Base-by-base conservation (phyloP, 2,329 filamentous ascomycete species). In the Botrytis deweyae region DNA sequence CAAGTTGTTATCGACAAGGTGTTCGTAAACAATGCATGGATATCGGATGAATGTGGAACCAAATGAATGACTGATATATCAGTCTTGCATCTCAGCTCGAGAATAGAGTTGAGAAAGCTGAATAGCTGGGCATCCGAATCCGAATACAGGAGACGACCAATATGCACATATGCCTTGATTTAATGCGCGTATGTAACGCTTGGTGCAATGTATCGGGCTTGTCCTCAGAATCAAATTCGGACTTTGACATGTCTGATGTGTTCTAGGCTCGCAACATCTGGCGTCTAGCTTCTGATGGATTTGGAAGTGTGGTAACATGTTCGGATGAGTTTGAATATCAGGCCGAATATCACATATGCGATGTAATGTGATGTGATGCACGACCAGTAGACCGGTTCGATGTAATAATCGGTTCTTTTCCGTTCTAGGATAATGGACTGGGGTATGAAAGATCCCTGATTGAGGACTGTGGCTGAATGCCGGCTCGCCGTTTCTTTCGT, bases 321-420 rank as follows among this genome's bases (percentile, higher is more conserved):
- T 58, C 14, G n/a, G 52, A 58, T 58, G 12, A 29, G 52, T 33
- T 29, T 58, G n/a, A 58, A 33, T 58, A 16, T 58, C n/a, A 18
- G 52, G 52, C 52, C 52, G 29, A 58, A 58, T 58, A 58, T 58
- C 18, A 29, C 49, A 55, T n/a, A 63, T n/a, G 14, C 38, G 38
- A 63, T 64, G 14, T 14, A 33, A 62, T n/a, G 36, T 38, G 22
- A 63, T 8, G 14, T 63, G 33, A 40, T 62, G 59, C 36, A 40
- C 40, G 40, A 64, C 62, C 62, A 42, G 62, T 64, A 29, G 40
- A 44, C 62, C 62, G 62, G 62, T 20, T 64, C 62, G 9, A 62
- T 62, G 18, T 25, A 22, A 36, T 40, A 62, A 22, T 62, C 36
- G 59, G 36, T 62, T 58, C 52, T 58, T 29, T 58, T 58, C 25